These are phyloP conservation scores for Septoria linicola DNA, from an alignment of 2,329 filamentous ascomycete genomes.

Conservation along the genomic window DNA sequence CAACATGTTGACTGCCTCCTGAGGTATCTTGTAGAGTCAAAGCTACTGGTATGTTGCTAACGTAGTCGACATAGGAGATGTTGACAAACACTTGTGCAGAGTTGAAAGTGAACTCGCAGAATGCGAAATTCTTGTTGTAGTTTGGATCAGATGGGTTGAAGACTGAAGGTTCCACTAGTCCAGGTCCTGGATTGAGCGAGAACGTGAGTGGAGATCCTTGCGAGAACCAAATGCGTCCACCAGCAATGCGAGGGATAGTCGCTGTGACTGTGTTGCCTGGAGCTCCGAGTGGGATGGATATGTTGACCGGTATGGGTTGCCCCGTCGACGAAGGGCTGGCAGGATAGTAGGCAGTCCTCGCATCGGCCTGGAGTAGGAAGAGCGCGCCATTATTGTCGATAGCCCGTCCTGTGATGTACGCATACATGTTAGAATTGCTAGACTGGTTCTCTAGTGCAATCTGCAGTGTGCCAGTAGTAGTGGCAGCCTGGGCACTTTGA, in stretches of 20 bases:
- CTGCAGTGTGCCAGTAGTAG: conserved; percentile 31
- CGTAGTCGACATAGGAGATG: conserved; percentile 42
- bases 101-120: conserved; percentile 52
- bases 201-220: conserved; percentile 36
- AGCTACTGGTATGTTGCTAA: conserved; percentile 45
- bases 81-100: conserved; percentile 49
- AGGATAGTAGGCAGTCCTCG: conserved; percentile 39
- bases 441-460: conserved; percentile 38
- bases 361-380: conserved; percentile 39
- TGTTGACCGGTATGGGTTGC: conserved; percentile 40
- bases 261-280: conserved; percentile 37
- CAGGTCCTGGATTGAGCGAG: conserved; percentile 39
- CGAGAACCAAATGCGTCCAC: conserved; percentile 42
- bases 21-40: conserved; percentile 40
- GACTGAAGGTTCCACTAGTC: conserved; percentile 39
- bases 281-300: conserved; percentile 47
- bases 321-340: conserved; percentile 35
- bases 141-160: conserved; percentile 46
- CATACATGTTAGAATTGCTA: conserved; percentile 36
- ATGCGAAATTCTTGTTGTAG: conserved; percentile 47
- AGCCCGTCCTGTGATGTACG: conserved; percentile 53
- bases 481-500: conserved; percentile 24
- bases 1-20: conserved; percentile 49
- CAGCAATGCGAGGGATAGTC: conserved; percentile 39
- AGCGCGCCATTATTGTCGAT: conserved; percentile 37